Percentiles rank a stretch among this genome's conserved stretches.
Evolutionary conservation across 345 rosid genomes (phyloP).

Genomic region (Salix dunnii): DNA sequence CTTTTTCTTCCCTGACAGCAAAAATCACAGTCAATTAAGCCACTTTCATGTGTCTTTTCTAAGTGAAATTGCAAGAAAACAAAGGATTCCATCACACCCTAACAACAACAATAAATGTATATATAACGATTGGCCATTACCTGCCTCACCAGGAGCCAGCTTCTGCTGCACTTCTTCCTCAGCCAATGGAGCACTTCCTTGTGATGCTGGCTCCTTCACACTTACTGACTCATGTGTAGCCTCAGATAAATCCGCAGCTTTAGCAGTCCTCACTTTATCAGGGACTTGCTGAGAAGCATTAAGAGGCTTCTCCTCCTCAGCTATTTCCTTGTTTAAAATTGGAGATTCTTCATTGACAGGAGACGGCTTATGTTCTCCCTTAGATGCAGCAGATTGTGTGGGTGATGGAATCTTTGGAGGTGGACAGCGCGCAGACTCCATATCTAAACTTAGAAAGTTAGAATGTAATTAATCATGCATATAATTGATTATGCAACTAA

Average conservation of each 20-base stretch:
- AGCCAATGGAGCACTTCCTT: slow-evolving; percentile 40
- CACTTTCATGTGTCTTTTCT: not conserved
- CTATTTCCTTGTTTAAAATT: slow-evolving; percentile 30
- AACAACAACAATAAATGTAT: not conserved
- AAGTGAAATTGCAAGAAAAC: not conserved
- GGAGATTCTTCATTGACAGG: slow-evolving; percentile 39
- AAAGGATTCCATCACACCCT: not conserved
- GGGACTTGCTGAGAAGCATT: slow-evolving; percentile 34
- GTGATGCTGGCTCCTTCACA: slow-evolving; percentile 64
- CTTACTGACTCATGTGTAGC: slow-evolving; percentile 68
- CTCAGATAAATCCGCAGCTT: slow-evolving; percentile 52
- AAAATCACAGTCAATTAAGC: slow-evolving; percentile 8
- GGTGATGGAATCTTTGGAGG: slow-evolving; percentile 73
- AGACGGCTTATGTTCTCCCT: slow-evolving; percentile 50
- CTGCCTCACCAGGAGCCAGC: slow-evolving; percentile 30
- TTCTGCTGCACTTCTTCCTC: slow-evolving; percentile 40
- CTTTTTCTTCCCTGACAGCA: slow-evolving; percentile 63
- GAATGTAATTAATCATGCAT: not conserved
- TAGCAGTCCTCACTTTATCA: slow-evolving; percentile 44
- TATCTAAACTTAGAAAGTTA: slow-evolving; percentile 7
- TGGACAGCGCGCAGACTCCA: slow-evolving; percentile 63
- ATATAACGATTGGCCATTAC: not conserved
- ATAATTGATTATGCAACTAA: not conserved
- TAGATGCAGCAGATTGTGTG: slow-evolving; percentile 64
- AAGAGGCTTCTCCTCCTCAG: slow-evolving; percentile 43